Percentiles rank a stretch among this genome's conserved stretches.
Conservation (phyloP, 768 basidiomycete species). For the Tephrocybe sp. region DNA sequence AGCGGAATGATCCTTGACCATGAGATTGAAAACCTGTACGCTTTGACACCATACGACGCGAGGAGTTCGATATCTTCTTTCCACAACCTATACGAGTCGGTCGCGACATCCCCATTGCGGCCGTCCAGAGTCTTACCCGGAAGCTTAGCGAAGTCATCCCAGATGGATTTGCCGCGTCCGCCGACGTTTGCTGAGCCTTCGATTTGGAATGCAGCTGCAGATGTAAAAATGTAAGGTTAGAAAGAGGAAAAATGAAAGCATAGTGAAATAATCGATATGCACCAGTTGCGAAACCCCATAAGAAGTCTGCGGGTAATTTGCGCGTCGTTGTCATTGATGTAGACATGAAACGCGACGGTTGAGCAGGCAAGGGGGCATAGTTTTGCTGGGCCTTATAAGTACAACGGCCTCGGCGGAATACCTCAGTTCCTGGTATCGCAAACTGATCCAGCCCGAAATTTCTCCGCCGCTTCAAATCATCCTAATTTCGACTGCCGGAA, state of each 20-base stretch:
- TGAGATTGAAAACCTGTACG: conserved; percentile 75
- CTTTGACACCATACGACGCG: conserved; percentile 59
- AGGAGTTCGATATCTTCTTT: conserved; percentile 64
- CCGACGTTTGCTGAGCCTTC: conserved; percentile 63
- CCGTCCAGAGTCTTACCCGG: conserved; percentile 74
- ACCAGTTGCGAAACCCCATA: conserved; percentile 76
- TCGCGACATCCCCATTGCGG: conserved; percentile 63
- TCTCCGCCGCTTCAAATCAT: conserved; percentile 34
- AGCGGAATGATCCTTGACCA: conserved; percentile 77
- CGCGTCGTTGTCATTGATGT: conserved; percentile 25
- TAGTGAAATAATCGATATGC: conserved; percentile 16
- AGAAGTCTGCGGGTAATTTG: conserved; percentile 56
- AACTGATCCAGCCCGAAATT: conserved; percentile 45
- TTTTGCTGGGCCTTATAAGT: conserved; percentile 35
- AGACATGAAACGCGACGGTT: conserved; percentile 27
- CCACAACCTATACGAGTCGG: conserved; percentile 69
- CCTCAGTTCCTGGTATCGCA: conserved; percentile 39
- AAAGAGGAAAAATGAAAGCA: neutral
- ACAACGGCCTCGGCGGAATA: conserved; percentile 31
- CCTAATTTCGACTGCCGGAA: neutral
- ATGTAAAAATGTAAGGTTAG: neutral
- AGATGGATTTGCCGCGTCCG: conserved; percentile 67
- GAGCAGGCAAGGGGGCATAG: conserved; percentile 25
- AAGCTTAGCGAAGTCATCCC: conserved; percentile 67
- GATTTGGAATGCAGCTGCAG: conserved; percentile 65